Conservation (phyloP, 2,329 filamentous ascomycete genomes). For the Apiospora sp. region DNA sequence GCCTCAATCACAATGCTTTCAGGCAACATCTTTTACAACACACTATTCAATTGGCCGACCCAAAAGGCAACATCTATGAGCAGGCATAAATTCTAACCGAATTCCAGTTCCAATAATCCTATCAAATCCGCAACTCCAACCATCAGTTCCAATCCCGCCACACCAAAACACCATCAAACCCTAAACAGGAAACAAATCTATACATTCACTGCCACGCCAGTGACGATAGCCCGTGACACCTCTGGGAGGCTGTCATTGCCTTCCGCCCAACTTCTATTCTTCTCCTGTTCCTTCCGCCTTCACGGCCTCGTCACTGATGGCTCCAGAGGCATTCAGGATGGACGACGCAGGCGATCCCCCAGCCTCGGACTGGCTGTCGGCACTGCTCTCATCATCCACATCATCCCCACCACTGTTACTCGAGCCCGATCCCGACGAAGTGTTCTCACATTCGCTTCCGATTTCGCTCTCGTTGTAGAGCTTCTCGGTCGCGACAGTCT, state of each 20-base stretch:
- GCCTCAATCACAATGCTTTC: neutral
- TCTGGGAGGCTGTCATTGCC: neutral
- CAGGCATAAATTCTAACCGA: neutral
- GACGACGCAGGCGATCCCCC: neutral
- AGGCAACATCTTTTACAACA: neutral
- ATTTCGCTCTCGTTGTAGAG: neutral
- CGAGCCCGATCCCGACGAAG: neutral
- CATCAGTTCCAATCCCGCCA: neutral
- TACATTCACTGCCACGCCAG: neutral
- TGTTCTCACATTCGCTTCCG: neutral
- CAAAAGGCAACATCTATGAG: neutral
- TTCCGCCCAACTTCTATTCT: neutral
- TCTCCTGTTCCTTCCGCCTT: neutral
- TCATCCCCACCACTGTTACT: neutral
- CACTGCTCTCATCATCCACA: neutral
- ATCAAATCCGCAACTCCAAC: neutral
- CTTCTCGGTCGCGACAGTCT: constrained; percentile 6
- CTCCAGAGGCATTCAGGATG: neutral
- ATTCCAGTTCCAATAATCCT: neutral
- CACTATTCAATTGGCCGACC: neutral
- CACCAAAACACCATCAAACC: neutral
- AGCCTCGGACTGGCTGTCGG: neutral
- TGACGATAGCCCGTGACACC: neutral
- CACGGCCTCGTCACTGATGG: neutral
- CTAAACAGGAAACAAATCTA: neutral